A percentile compares a stretch with the other conserved stretches of the same genome.
Conservation (phyloP, 1,284 basidiomycete genomes). For the Cryptococcus amylolentus region DNA sequence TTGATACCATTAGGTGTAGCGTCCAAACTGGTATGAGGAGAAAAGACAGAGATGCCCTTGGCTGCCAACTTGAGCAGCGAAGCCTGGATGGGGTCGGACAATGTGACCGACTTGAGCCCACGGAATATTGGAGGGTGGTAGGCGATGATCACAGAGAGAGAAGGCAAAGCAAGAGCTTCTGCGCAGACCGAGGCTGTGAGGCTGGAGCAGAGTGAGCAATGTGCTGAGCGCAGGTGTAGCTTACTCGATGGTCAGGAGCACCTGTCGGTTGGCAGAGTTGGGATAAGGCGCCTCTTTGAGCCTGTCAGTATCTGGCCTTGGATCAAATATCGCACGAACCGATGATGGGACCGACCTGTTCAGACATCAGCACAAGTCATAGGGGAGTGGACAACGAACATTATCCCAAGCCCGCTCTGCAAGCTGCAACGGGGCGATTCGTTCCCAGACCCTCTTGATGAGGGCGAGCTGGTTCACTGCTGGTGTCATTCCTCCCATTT, state of each 20-base stretch:
- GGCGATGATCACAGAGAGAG: conserved; percentile 66
- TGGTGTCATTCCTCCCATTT: conserved; percentile 7
- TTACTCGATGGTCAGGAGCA: conserved; percentile 83
- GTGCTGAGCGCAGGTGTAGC: conserved; percentile 27
- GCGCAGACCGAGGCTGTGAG: conserved; percentile 71
- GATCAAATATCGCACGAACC: conserved; percentile 52
- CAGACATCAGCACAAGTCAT: not conserved
- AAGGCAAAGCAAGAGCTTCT: conserved; percentile 64
- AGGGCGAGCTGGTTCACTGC: conserved; percentile 32
- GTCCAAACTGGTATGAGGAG: conserved; percentile 84
- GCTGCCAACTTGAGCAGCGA: conserved; percentile 75
- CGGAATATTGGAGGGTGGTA: conserved; percentile 91
- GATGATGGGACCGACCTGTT: conserved; percentile 74
- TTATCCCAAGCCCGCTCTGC: conserved; percentile 85
- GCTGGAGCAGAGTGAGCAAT: conserved; percentile 50
- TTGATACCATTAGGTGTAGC: conserved; percentile 77
- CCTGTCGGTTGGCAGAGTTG: conserved; percentile 57
- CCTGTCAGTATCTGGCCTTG: not conserved
- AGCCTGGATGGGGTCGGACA: conserved; percentile 72
- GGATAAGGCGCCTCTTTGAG: conserved; percentile 66
- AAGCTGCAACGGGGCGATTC: conserved; percentile 76
- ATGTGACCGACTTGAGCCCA: conserved; percentile 71
- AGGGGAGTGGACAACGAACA: conserved; percentile 50
- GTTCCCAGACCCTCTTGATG: conserved; percentile 51
- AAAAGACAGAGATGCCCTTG: conserved; percentile 78